A percentile compares a stretch with the other conserved stretches of the same genome.
phyloP scores from a whole-genome alignment of 192 early-diverging fungal genomes.

The Linnemannia exigua region DNA sequence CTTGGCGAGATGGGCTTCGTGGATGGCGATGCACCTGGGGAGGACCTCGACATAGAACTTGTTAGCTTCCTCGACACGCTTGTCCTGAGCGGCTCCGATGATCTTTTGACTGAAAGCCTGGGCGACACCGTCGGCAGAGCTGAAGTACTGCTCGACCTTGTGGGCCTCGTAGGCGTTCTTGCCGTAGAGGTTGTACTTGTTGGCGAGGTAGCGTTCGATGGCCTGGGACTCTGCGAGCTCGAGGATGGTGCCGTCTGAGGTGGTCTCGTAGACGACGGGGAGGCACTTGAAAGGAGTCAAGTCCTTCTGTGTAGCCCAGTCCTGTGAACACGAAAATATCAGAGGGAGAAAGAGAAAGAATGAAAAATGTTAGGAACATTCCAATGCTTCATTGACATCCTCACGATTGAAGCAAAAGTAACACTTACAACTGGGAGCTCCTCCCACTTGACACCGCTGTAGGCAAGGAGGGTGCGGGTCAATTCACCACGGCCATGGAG shows the following conservation, averaged over 20 bases:
- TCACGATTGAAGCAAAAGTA: neutral
- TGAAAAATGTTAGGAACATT: neutral
- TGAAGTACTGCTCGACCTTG: slow-evolving; percentile 51
- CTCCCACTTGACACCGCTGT: slow-evolving; percentile 26
- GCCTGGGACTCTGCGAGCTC: slow-evolving; percentile 47
- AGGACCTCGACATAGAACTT: slow-evolving; percentile 22
- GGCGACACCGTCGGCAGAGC: slow-evolving; percentile 29
- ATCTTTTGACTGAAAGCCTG: slow-evolving; percentile 21
- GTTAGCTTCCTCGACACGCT: slow-evolving; percentile 37
- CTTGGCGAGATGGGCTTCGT: slow-evolving; percentile 59
- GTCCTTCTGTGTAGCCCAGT: slow-evolving; percentile 63
- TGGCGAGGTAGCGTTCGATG: slow-evolving; percentile 53
- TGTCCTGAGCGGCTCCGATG: slow-evolving; percentile 3
- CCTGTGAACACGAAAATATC: slow-evolving; percentile 3
- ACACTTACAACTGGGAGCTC: slow-evolving; percentile 37
- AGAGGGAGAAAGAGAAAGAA: neutral
- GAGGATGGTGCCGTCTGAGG: slow-evolving; percentile 44
- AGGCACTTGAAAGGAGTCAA: slow-evolving; percentile 61
- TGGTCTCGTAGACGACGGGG: slow-evolving; percentile 64
- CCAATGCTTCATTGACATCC: neutral
- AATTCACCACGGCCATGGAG: slow-evolving; percentile 45
- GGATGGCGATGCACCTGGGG: slow-evolving; percentile 30
- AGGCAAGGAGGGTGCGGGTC: slow-evolving; percentile 26
- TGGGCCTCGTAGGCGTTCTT: slow-evolving; percentile 41
- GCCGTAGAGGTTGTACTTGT: slow-evolving; percentile 38